Evolutionary conservation across 2,329 filamentous ascomycete genomes (phyloP).

Genomic region (Graphilbum ipis-grandicollis): DNA sequence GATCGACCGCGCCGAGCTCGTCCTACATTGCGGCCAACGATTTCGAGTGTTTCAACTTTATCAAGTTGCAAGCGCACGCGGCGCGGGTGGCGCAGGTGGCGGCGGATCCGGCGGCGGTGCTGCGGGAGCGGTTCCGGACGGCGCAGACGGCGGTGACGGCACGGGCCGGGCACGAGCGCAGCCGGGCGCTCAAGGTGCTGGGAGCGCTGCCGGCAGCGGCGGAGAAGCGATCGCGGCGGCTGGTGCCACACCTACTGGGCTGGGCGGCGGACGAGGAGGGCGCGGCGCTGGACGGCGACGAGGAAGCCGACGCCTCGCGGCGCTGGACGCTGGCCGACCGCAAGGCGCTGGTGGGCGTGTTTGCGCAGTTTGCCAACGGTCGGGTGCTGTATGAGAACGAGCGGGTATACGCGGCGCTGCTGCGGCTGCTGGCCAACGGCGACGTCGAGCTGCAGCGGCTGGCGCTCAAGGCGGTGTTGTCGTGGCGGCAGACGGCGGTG

Average conservation of each 20-base stretch:
- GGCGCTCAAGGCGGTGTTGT: constrained; percentile 66
- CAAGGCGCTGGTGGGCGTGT: constrained; percentile 64
- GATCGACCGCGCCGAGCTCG: too few species aligned
- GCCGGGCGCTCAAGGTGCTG: constrained; percentile 66
- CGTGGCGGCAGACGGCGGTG: constrained; percentile 72
- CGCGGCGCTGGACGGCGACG: constrained; percentile 3
- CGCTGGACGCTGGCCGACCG: constrained; percentile 65
- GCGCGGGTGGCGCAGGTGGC: constrained; percentile 33
- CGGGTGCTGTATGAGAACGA: constrained; percentile 62
- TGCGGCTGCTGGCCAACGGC: constrained; percentile 68
- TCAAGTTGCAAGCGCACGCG: constrained; percentile 35
- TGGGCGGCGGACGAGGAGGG: constrained; percentile 44
- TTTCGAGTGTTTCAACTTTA: constrained; percentile 72
- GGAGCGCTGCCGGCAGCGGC: constrained; percentile 56
- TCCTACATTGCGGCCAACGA: constrained; percentile 47
- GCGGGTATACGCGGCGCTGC: constrained; percentile 58
- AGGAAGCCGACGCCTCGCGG: constrained; percentile 13
- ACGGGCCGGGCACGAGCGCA: constrained; percentile 41
- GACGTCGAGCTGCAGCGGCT: constrained; percentile 79
- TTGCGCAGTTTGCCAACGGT: constrained; percentile 75
- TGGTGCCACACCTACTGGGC: constrained; percentile 72
- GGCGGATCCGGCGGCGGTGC: constrained; percentile 34
- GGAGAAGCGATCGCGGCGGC: constrained; percentile 67
- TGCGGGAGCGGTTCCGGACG: constrained; percentile 46
- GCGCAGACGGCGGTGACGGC: constrained; percentile 38